Evolutionary conservation across 495 filamentous ascomycete species (phyloP), one percentile per base, ranked within the genome.

Genomic region (Penicillium lividum): DNA sequence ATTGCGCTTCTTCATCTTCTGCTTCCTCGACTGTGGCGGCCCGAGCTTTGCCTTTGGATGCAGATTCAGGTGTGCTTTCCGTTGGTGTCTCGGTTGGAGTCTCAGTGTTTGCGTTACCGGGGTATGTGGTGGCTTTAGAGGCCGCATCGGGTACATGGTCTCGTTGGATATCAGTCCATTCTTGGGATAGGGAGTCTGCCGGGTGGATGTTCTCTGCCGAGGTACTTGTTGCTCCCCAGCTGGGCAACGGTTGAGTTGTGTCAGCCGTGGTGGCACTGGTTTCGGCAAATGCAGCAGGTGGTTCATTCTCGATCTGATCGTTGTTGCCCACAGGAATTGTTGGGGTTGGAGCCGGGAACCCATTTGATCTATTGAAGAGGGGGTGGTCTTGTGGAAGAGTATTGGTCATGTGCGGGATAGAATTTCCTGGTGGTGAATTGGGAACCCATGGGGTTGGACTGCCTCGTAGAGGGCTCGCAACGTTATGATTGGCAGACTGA

Each of bases 11-110:
- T 40, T 80, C 79, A 18, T 80, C 80, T 2, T 34, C 66, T 38
- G 61, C 66, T 52, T 83, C 80, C 65, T 83, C 80, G 6, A 83
- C 80, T 3, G 79, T 80, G 8, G 71, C 68, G 22, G 74, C 68
- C 46, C 75, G 74, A n/a, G 68, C 64, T 60, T 82, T 83, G 28
- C 78, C 77, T 54, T 80, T 81, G 25, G 51, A 44, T 22, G 18
- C 28, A 29, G 16, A 22, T 5, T 40, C 38, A 7, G 38, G 13
- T 27, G 60, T 27, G 5, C 66, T 64, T 47, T 57, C 64, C 4
- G 51, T 1, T 16, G 18, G 29, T 22, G 30, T 16, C 31, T 55
- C 29, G 28, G 45, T 7, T 42, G 18, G 29, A 16, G 30, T 16
- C 31, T 55, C 29, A 27, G 45, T 7, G 42, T 61, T 42, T 15